These are phyloP conservation scores for Epichloe sibirici DNA, from an alignment of 2,329 filamentous ascomycete genomes.

Conservation along the genomic window DNA sequence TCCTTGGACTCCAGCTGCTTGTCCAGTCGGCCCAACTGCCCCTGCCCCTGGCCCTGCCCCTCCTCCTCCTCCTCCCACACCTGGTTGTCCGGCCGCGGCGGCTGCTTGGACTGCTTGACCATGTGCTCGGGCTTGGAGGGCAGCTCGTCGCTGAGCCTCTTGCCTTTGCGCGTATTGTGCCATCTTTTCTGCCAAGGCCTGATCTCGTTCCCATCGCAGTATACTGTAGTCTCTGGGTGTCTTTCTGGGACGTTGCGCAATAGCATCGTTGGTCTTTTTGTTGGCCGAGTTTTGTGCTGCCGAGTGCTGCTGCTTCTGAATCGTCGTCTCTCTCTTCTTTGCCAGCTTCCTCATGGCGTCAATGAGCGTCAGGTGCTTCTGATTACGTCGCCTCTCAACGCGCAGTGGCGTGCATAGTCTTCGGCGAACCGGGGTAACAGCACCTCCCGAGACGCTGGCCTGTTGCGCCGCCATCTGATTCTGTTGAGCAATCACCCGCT, in stretches of 20 bases:
- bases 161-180: conserved; percentile 45
- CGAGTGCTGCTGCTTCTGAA: conserved; percentile 85
- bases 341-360: conserved; percentile 93
- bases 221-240: conserved; percentile 87
- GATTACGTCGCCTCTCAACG: conserved; percentile 76
- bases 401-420: conserved; percentile 68
- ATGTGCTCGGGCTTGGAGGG: conserved; percentile 35
- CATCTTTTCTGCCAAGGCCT: conserved; percentile 50
- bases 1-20: conserved; percentile 13
- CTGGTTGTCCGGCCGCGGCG: conserved; percentile 22
- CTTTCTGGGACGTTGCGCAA: conserved; percentile 43
- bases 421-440: conserved; percentile 36
- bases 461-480: conserved; percentile 40
- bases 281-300: conserved; percentile 62
- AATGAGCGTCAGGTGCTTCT: conserved; percentile 77
- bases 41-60: conserved; percentile 20
- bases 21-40: neutral
- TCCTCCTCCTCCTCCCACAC: neutral
- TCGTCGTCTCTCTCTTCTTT: conserved; percentile 77
- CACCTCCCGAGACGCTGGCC: conserved; percentile 28
- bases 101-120: conserved; percentile 33
- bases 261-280: conserved; percentile 64
- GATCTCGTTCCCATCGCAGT: conserved; percentile 76
- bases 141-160: conserved; percentile 40
- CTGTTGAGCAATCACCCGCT: conserved; percentile 40